Base-by-base conservation (phyloP, 2,329 filamentous ascomycete species). In the Domatiomyces globalis region DNA sequence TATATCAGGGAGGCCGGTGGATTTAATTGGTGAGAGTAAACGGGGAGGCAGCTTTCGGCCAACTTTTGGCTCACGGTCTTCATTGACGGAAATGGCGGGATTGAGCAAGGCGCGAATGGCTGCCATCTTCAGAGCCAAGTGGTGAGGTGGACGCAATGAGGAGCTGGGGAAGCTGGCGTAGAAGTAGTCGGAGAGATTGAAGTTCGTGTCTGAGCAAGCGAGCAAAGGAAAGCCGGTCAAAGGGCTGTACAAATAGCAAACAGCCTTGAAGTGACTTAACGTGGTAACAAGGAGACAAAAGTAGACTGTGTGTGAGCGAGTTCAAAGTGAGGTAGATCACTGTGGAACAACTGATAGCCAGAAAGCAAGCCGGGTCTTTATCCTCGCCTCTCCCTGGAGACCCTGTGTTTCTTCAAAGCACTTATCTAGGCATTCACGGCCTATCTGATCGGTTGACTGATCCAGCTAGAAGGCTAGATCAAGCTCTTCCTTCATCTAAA, bases 31-130 rank as follows among this genome's bases (percentile, higher is more conserved):
- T 39, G 42, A 10, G 50, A 50, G 22, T 49, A 56, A n/a, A 48
- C 15, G 5, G 56, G 52, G 44, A 56, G 50, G 43, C 50, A 53
- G 46, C 53, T 57, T 42, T 55, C 33, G 33, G 33, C 53, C 33
- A 45, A 18, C 8, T 50, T 48, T 46, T 50, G 52, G 51, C 53
- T 57, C 42, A 54, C 49, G 33, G 15, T 53, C 42, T 33, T 51
- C 45, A 39, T 48, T 43, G 10, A 48, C 48, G 9, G 55, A 53
- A 15, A 47, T n/a, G 44, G 54, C 43, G 7, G 59, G 57, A 51
- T 61, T 61, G 33, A 61, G 57, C 12, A 61, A 52, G 47, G 54
- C 51, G 42, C 44, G 51, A 17, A 60, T 58, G 7, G 53, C 50
- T 51, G 59, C 56, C 59, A 61, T 61, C 10, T 15, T 39, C 10